Evolutionary conservation across 805 yeast genomes (phyloP), one percentile per base, ranked within the genome.

Genomic region (Teunomyces stri): DNA sequence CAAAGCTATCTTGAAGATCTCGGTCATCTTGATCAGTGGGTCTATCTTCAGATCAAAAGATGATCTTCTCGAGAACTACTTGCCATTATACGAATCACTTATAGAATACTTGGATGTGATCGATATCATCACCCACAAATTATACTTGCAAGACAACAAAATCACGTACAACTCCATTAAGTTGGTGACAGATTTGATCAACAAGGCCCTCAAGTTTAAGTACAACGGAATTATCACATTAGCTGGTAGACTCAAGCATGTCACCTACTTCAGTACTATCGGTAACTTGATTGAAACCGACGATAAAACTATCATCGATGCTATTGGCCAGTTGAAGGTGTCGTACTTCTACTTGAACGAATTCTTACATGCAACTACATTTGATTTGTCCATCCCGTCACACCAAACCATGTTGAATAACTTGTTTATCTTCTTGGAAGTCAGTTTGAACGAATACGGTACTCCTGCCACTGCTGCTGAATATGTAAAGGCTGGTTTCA

Each of bases 221-320:
- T 72, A 74, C 50, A 70, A 69, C 47, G 70, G 73, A 3, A 62
- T 79, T 42, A 68, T 78, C 27, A 66, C 75, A 9, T 64, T 78
- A 39, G 67, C 76, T 5, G 74, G 75, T 22, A 69, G 76, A 51
- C 66, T 81, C 49, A 75, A 75, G 53, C 74, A 70, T 50, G 74
- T 71, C 7, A 74, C 73, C 15, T 76, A 78, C 51, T 73, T 76
- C 52, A 62, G 73, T 25, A 69, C 75, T 22, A 56, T 77, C 25
- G 75, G 71, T 6, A 69, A 65, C 38, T 53, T 74, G 48, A 58
- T 68, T 10, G 75, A 72, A 46, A 69, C 74, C 11, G 67, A 68
- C 7, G 76, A 72, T 51, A 54, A 59, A 31, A 36, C 56, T 18
- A 63, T 70, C 37, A 45, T 62, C 25, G 69, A 65, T 31, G 60